Evolutionary conservation across 805 yeast genomes (phyloP), one percentile per base, ranked within the genome.

Genomic region (Torulaspora quercuum): DNA sequence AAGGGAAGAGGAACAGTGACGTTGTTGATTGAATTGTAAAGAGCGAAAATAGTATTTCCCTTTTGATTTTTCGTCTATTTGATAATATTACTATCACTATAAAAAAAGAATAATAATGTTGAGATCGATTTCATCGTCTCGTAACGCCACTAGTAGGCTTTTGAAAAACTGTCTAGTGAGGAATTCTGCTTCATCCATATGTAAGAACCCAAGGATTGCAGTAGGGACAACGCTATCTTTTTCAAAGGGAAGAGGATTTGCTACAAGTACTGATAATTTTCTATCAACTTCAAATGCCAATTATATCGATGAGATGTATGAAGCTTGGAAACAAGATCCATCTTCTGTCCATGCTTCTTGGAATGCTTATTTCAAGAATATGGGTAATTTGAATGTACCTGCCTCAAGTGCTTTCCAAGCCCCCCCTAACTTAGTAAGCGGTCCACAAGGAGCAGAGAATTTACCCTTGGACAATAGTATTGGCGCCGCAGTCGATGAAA

Each of bases 241-340:
- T n/a, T 10, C 23, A 11, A 34, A 23, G 12, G 28, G 22, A 22
- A 46, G 54, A 38, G 29, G 32, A 13, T 35, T 44, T 25, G 46
- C 50, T 12, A 39, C 45, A 3, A 52, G 57, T 28, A 35, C 54
- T 7, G 98, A 92, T 67, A 73, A 78, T 26, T 92, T 92, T 64
- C 67, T 89, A 50, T 84, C 83, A 50, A 77, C 92, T 42, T 78
- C 79, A 61, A 85, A 85, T 64, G 92, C 95, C 46, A 79, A 80
- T 55, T 92, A 92, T 65, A 84, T 92, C 53, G 99, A 92, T 65
- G 97, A 92, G 70, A 92, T 92, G 99, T 92, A 88, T 66, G 78
- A 78, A 47, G 89, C 95, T 34, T 92, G 97, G 97, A 75, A 78
- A 56, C 64, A 77, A 48, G 98, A 92, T 62, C 98, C 97, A 19